These are phyloP conservation scores for Beauveria caledonica DNA, from an alignment of 2,329 filamentous ascomycete genomes.

Conservation along the genomic window DNA sequence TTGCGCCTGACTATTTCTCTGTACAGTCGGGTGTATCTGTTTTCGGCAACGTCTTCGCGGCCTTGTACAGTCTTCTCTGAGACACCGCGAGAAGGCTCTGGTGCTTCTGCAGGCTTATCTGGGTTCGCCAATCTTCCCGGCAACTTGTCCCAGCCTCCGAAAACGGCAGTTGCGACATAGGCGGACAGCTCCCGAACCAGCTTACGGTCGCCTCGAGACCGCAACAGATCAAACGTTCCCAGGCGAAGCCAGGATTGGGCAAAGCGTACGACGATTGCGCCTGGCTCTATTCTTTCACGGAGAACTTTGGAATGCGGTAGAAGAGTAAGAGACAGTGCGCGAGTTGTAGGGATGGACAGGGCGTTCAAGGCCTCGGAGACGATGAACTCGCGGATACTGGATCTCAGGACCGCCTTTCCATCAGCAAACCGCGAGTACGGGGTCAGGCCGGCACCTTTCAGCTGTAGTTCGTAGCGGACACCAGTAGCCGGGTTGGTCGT, in stretches of 20 bases:
- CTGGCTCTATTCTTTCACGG: conserved; percentile 77
- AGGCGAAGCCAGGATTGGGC: conserved; percentile 87
- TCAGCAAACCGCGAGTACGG: conserved; percentile 96
- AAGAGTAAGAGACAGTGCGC: conserved; percentile 75
- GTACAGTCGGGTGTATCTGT: conserved; percentile 80
- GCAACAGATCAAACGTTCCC: conserved; percentile 91
- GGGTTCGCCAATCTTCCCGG: conserved; percentile 52
- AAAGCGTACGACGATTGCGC: conserved; percentile 86
- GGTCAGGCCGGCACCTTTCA: conserved; percentile 89
- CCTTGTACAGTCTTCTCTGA: conserved; percentile 56
- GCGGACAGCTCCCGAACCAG: conserved; percentile 67
- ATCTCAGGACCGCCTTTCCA: conserved; percentile 85
- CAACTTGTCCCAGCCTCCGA: conserved; percentile 78
- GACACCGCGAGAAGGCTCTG: conserved; percentile 42
- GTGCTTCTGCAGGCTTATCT: conserved; percentile 36
- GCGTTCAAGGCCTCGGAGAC: conserved; percentile 86
- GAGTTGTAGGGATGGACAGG: conserved; percentile 75
- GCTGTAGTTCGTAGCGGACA: conserved; percentile 78
- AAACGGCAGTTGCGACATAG: conserved; percentile 82
- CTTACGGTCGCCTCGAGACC: conserved; percentile 69
- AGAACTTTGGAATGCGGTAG: conserved; percentile 64
- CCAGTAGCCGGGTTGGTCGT: conserved; percentile 64
- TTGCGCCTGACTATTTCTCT: conserved; percentile 81
- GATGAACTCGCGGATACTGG: conserved; percentile 88
- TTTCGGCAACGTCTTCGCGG: conserved; percentile 60